Conservation (phyloP, 805 yeast genomes). For the Yamadazyma takamatsuzukensis region DNA sequence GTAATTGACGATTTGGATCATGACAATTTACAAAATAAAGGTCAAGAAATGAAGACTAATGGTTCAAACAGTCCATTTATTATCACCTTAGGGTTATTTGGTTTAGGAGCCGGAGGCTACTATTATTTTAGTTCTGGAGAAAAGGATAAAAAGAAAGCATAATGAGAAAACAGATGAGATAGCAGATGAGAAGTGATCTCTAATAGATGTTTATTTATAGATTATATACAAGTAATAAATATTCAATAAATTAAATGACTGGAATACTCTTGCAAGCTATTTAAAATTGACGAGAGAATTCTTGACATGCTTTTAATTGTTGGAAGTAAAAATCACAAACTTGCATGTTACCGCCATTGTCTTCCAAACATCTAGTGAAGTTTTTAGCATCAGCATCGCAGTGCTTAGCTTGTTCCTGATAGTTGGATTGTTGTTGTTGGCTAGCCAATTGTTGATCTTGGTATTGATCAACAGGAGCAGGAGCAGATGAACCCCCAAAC, state of each 20-base stretch:
- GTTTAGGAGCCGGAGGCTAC: conserved; percentile 28
- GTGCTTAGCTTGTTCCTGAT: conserved; percentile 44
- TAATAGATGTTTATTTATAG: too few species aligned
- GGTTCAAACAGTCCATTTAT: conserved; percentile 9
- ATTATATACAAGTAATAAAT: conserved; percentile 5
- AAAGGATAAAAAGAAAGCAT: conserved; percentile 1
- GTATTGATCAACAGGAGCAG: conserved; percentile 35
- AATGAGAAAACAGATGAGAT: not conserved
- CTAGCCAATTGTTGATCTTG: conserved; percentile 35
- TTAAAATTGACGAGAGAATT: conserved; percentile 81
- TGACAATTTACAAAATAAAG: conserved; percentile 20
- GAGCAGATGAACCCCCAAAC: conserved; percentile 74
- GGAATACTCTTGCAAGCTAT: not conserved
- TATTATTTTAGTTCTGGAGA: conserved; percentile 13
- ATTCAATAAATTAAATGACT: not conserved
- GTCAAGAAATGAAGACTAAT: conserved; percentile 9
- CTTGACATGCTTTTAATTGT: conserved; percentile 96
- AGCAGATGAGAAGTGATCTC: too few species aligned
- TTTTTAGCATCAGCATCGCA: conserved; percentile 94
- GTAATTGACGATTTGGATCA: conserved; percentile 39
- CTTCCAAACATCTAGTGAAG: conserved; percentile 93
- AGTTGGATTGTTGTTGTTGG: conserved; percentile 29
- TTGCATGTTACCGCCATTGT: conserved; percentile 93
- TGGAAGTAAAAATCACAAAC: conserved; percentile 95
- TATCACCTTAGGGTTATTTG: conserved; percentile 22